phyloP scores from a whole-genome alignment of 2,329 filamentous ascomycete genomes.

The Stagonosporopsis tanaceti region DNA sequence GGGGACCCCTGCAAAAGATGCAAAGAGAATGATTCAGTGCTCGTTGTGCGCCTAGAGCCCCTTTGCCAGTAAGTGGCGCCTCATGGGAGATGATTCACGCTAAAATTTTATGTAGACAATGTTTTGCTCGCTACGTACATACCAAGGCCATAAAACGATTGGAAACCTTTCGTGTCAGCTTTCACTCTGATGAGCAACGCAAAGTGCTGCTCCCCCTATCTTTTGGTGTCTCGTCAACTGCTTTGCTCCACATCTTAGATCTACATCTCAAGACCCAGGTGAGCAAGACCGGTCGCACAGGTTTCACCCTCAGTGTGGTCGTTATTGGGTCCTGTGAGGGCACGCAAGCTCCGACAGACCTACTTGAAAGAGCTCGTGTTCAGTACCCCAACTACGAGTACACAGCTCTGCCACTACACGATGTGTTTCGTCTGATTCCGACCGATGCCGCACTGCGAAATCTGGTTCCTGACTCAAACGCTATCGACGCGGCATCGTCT shows the following conservation, averaged over 20 bases:
- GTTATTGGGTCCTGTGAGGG: constrained; percentile 53
- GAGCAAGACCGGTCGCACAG: constrained; percentile 68
- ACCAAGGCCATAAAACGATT: constrained; percentile 83
- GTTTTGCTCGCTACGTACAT: constrained; percentile 79
- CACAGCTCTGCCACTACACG: constrained; percentile 68
- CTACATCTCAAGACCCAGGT: constrained; percentile 72
- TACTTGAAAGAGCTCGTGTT: constrained; percentile 55
- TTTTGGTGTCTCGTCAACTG: constrained; percentile 80
- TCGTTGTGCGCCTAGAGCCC: constrained; percentile 65
- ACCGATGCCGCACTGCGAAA: constrained; percentile 31
- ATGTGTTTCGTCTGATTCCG: constrained; percentile 52
- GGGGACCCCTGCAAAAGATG: constrained; percentile 64
- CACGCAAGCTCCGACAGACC: constrained; percentile 9
- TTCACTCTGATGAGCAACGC: constrained; percentile 55
- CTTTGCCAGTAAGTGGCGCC: constrained; percentile 63
- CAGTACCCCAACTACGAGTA: constrained; percentile 74
- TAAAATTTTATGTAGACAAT: constrained; percentile 61
- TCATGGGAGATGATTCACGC: constrained; percentile 15
- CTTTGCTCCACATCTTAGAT: constrained; percentile 78
- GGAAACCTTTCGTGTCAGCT: constrained; percentile 67
- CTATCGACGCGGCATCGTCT: background rate
- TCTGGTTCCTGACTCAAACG: constrained; percentile 23
- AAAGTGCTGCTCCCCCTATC: constrained; percentile 81
- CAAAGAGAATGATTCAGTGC: constrained; percentile 57
- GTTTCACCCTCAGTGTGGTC: constrained; percentile 71